Percentiles rank a stretch among this genome's conserved stretches.
phyloP scores from a whole-genome alignment of 2,329 filamentous ascomycete species.

The Colletotrichum echinochloae region DNA sequence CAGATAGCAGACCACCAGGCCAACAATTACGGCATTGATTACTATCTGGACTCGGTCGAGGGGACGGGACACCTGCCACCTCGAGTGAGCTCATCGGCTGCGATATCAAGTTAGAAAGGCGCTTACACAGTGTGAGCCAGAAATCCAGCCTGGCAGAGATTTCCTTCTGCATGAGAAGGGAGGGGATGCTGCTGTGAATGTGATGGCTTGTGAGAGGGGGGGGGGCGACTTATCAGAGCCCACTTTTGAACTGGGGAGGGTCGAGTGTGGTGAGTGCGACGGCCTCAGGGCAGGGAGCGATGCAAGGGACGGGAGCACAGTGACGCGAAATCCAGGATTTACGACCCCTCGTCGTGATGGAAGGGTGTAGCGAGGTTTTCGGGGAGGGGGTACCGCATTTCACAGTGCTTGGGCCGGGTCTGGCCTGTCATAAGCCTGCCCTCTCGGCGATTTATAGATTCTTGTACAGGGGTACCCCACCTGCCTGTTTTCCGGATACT shows the following conservation, averaged over 20 bases:
- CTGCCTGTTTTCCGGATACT: slow-evolving; percentile 20
- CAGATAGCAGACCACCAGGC: slow-evolving; percentile 19
- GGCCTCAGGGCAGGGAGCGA: slow-evolving; percentile 33
- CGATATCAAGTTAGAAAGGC: not conserved
- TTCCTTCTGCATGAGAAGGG: slow-evolving; percentile 7
- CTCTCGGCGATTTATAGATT: slow-evolving; percentile 40
- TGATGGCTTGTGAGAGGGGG: slow-evolving; percentile 24
- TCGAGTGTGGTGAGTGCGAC: slow-evolving; percentile 10
- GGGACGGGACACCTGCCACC: not conserved
- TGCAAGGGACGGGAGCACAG: slow-evolving; percentile 35
- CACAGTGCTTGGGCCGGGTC: slow-evolving; percentile 22
- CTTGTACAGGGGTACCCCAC: slow-evolving; percentile 33
- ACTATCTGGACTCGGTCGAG: not conserved
- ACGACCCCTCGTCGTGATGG: slow-evolving; percentile 27
- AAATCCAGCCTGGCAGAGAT: slow-evolving; percentile 1
- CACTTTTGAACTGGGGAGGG: slow-evolving; percentile 18
- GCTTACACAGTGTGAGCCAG: slow-evolving; percentile 34
- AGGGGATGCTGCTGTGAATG: not conserved
- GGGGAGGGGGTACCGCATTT: slow-evolving; percentile 14
- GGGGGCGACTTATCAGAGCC: slow-evolving; percentile 29
- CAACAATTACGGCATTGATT: too few species aligned
- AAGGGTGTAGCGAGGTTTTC: slow-evolving; percentile 32
- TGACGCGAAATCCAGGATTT: slow-evolving; percentile 16
- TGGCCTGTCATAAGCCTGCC: slow-evolving; percentile 25
- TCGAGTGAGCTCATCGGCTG: slow-evolving; percentile 10